phyloP scores from a whole-genome alignment of 148 eudicot species.

The Cornus florida region DNA sequence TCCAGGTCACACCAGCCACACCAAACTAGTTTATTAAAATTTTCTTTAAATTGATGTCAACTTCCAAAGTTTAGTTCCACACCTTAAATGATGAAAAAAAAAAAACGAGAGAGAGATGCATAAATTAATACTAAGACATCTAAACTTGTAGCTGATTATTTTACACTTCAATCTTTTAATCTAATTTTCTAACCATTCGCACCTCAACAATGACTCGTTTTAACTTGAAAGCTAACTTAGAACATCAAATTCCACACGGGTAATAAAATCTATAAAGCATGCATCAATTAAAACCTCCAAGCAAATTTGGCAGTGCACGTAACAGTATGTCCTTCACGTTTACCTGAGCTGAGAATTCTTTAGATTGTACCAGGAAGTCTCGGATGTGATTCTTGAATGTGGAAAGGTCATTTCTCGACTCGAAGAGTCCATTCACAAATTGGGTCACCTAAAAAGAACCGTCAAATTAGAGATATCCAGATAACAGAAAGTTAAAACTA shows the following conservation, averaged over 20 bases:
- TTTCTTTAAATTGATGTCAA: too few species aligned
- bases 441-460: conserved; percentile 66
- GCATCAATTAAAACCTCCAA: neutral
- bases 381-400: conserved; percentile 91
- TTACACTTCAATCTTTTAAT: too few species aligned
- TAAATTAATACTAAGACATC: too few species aligned
- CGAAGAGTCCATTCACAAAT: conserved; percentile 85
- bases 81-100: too few species aligned
- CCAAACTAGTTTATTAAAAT: too few species aligned
- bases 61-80: too few species aligned
- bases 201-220: neutral
- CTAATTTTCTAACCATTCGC: too few species aligned
- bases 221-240: neutral
- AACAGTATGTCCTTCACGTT: neutral
- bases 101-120: too few species aligned
- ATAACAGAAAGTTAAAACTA: neutral
- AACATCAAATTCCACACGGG: neutral
- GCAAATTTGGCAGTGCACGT: neutral
- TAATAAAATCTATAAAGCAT: neutral
- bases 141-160: too few species aligned
- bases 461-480: conserved; percentile 7
- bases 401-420: conserved; percentile 70
- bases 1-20: too few species aligned
- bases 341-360: conserved; percentile 98
- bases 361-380: conserved; percentile 95